Base-by-base conservation (phyloP, 306 rosid species). In the Ceratonia siliqua region DNA sequence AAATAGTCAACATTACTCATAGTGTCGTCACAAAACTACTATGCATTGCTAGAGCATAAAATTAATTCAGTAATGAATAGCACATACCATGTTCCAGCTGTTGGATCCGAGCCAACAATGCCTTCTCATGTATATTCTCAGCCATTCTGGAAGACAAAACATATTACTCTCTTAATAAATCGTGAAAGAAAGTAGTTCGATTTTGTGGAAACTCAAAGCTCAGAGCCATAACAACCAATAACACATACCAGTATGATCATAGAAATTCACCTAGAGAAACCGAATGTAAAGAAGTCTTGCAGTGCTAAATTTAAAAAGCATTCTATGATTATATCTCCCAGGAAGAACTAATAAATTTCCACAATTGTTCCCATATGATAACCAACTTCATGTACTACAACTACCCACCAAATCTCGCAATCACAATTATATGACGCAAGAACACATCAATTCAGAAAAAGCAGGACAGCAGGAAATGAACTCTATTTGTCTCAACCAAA, bases 31-130 rank as follows among this genome's bases (percentile, higher is more conserved):
- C 1, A 35, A 53, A 48, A 14, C 15, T 45, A n/a, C n/a, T 25
- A 11, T 27, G 36, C 38, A 82, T n/a, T 64, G 27, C 32, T 46
- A 62, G 43, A 80, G 49, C 41, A 59, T 49, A 36, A 53, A 50
- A 36, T 41, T 38, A 49, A 64, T 22, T 20, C 35, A 46, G 25
- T 15, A 77, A 27, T 24, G 55, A 55, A 76, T 45, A 21, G 27
- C 10, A 68, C 66, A 70, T 83, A 94, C 98, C 98, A 9, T 77
- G 87, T 82, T 94, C 96, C 84, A 94, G 70, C 78, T 83, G 91
- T 72, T 73, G 88, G 76, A 89, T 91, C 52, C 90, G 94, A 69
- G 89, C 74, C 74, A 80, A 30, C 84, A 77, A 67, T 1, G 92
- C 66, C 7, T 85, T 91, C 8, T 71, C 80, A 67, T 52, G 53